Conservation (phyloP, 257 asterid genomes). For the Solanum neorickii region DNA sequence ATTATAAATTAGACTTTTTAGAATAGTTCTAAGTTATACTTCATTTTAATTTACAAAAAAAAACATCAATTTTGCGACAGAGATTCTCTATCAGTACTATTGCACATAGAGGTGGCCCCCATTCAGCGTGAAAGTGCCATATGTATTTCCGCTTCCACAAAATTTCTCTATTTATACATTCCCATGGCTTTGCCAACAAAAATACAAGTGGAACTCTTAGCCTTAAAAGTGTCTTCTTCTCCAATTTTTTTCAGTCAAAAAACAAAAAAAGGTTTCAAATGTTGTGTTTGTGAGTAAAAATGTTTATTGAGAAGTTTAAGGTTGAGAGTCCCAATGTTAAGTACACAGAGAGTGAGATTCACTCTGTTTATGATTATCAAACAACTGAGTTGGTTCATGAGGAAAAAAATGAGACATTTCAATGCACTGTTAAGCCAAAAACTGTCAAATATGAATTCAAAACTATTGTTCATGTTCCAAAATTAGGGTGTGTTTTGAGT, state of each 20-base stretch:
- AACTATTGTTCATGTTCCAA: slow-evolving; percentile 74
- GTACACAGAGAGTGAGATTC: slow-evolving; percentile 72
- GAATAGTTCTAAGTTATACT: no score
- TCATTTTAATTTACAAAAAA: no score
- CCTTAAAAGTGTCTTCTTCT: background rate
- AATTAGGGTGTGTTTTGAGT: slow-evolving; percentile 49
- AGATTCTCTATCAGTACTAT: background rate
- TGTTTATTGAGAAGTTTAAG: slow-evolving; percentile 87
- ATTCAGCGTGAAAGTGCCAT: slow-evolving; percentile 1
- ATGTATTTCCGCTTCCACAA: background rate
- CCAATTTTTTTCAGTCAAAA: background rate
- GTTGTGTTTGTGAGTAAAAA: slow-evolving; percentile 3
- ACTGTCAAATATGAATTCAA: slow-evolving; percentile 75
- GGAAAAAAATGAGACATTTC: slow-evolving; percentile 55
- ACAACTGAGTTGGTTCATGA: slow-evolving; percentile 94
- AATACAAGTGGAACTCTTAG: background rate
- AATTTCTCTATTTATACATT: background rate
- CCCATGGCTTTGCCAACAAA: background rate
- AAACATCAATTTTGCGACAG: slow-evolving; percentile 11
- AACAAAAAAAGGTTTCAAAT: background rate
- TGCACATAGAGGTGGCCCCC: background rate
- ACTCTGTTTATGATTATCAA: slow-evolving; percentile 67
- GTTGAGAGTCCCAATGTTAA: slow-evolving; percentile 88
- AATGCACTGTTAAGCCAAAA: slow-evolving; percentile 92
- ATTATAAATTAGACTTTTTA: no score